Percentiles rank a stretch among this genome's conserved stretches.
phyloP scores from a whole-genome alignment of 768 basidiomycete genomes.

The Scleroderma bovista region DNA sequence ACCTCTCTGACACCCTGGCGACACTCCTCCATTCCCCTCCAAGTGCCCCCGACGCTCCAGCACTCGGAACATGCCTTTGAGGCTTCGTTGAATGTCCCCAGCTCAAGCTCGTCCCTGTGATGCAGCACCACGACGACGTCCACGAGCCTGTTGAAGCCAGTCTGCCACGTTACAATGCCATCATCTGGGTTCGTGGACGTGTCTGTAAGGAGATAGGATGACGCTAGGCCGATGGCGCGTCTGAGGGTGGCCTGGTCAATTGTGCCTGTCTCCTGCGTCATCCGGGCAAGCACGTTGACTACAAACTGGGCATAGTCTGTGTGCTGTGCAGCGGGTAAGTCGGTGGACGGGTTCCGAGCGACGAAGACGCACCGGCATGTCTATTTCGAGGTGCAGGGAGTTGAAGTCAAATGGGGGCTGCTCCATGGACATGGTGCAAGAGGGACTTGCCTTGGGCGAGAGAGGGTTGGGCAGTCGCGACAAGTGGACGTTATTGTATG shows the following conservation, averaged over 20 bases:
- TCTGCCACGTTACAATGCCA: constrained; percentile 58
- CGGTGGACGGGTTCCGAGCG: neutral
- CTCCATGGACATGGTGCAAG: constrained; percentile 18
- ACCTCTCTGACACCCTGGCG: constrained; percentile 56
- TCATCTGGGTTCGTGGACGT: constrained; percentile 52
- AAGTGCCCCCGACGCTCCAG: constrained; percentile 67
- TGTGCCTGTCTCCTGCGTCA: constrained; percentile 37
- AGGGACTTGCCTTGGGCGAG: constrained; percentile 8
- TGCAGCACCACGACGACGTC: constrained; percentile 74
- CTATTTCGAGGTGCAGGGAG: constrained; percentile 18
- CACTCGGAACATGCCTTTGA: constrained; percentile 65
- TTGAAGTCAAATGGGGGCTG: constrained; percentile 14
- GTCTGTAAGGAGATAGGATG: constrained; percentile 78
- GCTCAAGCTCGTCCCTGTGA: constrained; percentile 56
- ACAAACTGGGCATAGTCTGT: constrained; percentile 64
- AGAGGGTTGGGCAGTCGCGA: neutral
- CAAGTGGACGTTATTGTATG: neutral
- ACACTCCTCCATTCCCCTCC: constrained; percentile 62
- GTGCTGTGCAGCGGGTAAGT: constrained; percentile 21
- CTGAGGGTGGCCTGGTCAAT: constrained; percentile 62
- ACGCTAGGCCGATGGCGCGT: constrained; percentile 61
- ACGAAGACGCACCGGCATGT: constrained; percentile 25
- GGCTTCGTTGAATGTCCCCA: constrained; percentile 71
- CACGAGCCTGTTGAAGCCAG: constrained; percentile 62
- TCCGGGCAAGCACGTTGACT: constrained; percentile 46